Evolutionary conservation across 768 basidiomycete genomes (phyloP).

Genomic region (Amyloporia xantha): DNA sequence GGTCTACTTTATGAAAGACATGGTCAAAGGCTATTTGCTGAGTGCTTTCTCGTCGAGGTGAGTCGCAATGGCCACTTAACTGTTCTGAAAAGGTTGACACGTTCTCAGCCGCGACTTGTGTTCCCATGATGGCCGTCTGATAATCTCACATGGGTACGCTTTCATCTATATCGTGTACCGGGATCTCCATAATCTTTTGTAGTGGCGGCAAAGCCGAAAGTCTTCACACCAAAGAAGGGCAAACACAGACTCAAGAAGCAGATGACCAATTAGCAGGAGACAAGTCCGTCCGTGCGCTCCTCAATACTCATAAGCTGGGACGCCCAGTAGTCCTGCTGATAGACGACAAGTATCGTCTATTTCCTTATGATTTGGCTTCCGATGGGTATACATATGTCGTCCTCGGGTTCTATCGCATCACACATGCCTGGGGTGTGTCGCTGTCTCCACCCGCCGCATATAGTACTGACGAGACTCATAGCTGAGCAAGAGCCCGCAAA

Average conservation of each 20-base stretch:
- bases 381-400: constrained; percentile 46
- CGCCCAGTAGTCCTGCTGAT: constrained; percentile 65
- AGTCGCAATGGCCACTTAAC: constrained; percentile 11
- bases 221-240: constrained; percentile 36
- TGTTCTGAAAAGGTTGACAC: background rate
- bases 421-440: constrained; percentile 60
- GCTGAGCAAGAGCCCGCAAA: constrained; percentile 55
- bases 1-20: constrained; percentile 57
- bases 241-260: constrained; percentile 35
- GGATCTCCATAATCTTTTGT: background rate
- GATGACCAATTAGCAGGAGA: constrained; percentile 65
- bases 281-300: constrained; percentile 62
- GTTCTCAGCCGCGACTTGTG: constrained; percentile 73
- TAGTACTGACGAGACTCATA: constrained; percentile 18
- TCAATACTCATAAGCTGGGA: constrained; percentile 45
- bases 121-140: constrained; percentile 54
- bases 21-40: constrained; percentile 71
- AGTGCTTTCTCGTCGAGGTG: constrained; percentile 65
- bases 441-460: background rate
- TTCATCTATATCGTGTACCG: no score
- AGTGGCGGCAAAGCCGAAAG: constrained; percentile 71
- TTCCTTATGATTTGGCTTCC: constrained; percentile 60
- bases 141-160: constrained; percentile 81
- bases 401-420: constrained; percentile 68
- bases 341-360: constrained; percentile 66